phyloP scores from a whole-genome alignment of 805 yeast genomes.

The Yarrowia divulgata region DNA sequence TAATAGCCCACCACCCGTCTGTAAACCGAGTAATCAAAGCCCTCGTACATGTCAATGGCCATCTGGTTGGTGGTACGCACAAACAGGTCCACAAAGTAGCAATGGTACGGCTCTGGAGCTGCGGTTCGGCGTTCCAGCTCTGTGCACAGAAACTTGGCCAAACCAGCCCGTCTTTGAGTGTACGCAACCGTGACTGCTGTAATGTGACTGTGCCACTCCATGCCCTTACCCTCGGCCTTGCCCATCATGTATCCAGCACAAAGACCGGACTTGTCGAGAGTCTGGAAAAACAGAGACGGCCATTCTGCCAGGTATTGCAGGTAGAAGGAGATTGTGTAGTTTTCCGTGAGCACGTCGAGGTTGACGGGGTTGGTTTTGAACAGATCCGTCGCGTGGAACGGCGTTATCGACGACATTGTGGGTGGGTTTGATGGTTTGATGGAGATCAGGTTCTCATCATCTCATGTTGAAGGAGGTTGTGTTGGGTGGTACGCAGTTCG shows the following conservation, averaged over 20 bases:
- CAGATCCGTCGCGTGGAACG: conserved; percentile 86
- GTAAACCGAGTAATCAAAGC: conserved; percentile 82
- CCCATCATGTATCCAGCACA: conserved; percentile 74
- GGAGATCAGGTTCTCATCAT: background rate
- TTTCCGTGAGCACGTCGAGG: conserved; percentile 89
- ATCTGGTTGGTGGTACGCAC: conserved; percentile 84
- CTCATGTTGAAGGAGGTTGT: background rate
- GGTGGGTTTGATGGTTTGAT: background rate
- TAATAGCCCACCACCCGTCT: conserved; percentile 91
- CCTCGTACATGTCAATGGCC: conserved; percentile 84
- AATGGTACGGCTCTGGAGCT: conserved; percentile 70
- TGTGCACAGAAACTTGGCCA: conserved; percentile 80
- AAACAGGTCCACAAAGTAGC: conserved; percentile 87
- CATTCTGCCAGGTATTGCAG: conserved; percentile 80
- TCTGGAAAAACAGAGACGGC: conserved; percentile 90
- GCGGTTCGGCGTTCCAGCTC: conserved; percentile 77
- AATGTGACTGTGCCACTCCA: conserved; percentile 95
- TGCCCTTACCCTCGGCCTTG: conserved; percentile 86
- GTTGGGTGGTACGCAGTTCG: background rate
- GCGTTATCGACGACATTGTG: conserved; percentile 83
- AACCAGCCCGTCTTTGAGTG: conserved; percentile 80
- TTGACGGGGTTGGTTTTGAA: conserved; percentile 77
- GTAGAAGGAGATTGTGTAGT: conserved; percentile 84
- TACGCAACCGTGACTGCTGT: conserved; percentile 93
- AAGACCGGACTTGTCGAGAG: conserved; percentile 54